Evolutionary conservation across 2,329 filamentous ascomycete species (phyloP), one percentile per base, ranked within the genome.

Genomic region (Corinectria fuckeliana): DNA sequence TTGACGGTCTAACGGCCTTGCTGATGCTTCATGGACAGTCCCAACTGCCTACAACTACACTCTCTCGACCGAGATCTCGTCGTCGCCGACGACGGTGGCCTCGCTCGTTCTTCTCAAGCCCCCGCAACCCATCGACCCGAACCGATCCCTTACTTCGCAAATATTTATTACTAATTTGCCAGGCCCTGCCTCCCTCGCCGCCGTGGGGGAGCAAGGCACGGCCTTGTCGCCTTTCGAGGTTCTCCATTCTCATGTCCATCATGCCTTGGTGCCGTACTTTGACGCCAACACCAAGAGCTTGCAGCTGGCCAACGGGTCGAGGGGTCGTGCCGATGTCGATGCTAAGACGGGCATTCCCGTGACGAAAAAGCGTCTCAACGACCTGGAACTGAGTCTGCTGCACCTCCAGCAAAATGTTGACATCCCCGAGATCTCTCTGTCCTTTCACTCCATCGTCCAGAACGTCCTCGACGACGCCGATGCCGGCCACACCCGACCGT

Each of bases 371-470:
- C 92, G 93, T 72, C 89, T 98, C 75, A 95, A 94, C 50, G 96
- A 99, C 75, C 80, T 99, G 67, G 93, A 97, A 75, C 83, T 97
- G 69, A 95, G 91, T 67, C 81, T 99, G 71, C 84, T 93, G 58
- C 94, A 99, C 72, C 82, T 99, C 54, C 93, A 97, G 77, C 93
- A 99, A 76, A 98, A 99, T 77, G 93, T 97, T 56, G 96, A 99
- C 76, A 98, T 99, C 52, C 95, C 95, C 18, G 92, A 96, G 69
- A 85, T 98, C 50, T 90, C 91, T 16, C 81, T 99, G 63, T 88
- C 91, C 10, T 89, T 97, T 66, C 93, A 97, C 72, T 91, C 93
- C 25, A 85, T 96, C 28, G 92, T 99, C 18, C 92, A 96, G 77
- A 86, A 82, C 64, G 93, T 92, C 11, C 81, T 98, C 60, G 90